These are phyloP conservation scores for Paraphysoderma sedebokerense DNA, from an alignment of 371 early-diverging fungal genomes.

Conservation along the genomic window DNA sequence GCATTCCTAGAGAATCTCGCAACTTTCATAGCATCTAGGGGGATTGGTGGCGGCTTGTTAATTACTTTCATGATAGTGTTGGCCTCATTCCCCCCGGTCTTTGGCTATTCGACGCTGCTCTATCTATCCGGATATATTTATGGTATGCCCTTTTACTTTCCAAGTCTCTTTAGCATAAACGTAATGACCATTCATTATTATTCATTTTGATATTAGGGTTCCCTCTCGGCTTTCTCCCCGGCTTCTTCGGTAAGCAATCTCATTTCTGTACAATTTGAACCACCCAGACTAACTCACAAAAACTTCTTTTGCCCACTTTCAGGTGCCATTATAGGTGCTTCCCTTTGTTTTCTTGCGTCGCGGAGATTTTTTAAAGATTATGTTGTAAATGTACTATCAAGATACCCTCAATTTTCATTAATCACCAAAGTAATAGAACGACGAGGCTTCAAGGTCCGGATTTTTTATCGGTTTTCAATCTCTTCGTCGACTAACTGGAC, in stretches of 20 bases:
- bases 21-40: no score
- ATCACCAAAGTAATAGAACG: not conserved
- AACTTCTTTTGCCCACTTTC: not conserved
- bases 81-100: conserved; percentile 11
- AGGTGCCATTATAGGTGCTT: not conserved
- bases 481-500: not conserved
- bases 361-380: not conserved
- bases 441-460: not conserved
- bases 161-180: not conserved
- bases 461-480: not conserved
- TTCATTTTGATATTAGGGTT: no score
- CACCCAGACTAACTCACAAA: no score
- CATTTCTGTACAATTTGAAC: no score
- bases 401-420: not conserved
- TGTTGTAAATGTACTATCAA: not conserved
- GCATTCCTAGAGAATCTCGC: no score
- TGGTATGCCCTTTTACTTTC: conserved; percentile 1
- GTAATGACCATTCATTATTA: no score
- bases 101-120: conserved; percentile 11
- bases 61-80: conserved; percentile 3
- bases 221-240: no score
- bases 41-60: no score
- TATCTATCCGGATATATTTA: conserved; percentile 12
- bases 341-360: not conserved
- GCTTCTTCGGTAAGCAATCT: no score